Conservation (phyloP, 371 early-diverging fungal genomes). For the Saksenaea oblongispora region DNA sequence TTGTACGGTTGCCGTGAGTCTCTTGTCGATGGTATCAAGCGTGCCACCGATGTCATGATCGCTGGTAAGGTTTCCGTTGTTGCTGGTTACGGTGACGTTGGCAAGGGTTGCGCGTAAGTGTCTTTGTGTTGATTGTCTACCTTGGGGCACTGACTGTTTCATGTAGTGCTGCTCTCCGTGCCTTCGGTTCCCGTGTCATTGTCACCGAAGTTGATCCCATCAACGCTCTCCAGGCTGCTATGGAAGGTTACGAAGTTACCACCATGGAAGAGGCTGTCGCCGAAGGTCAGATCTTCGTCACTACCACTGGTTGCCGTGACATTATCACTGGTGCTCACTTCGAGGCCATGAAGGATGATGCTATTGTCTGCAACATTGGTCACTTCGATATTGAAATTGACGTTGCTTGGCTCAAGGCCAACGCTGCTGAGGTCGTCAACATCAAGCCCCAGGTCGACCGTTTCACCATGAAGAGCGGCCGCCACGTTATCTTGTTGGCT, state of each 20-base stretch:
- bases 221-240: constrained; percentile 97
- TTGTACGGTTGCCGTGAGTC: constrained; percentile 99
- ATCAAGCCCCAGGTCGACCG: constrained; percentile 99
- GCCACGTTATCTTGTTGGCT: constrained; percentile 93
- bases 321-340: constrained; percentile 93
- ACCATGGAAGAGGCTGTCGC: constrained; percentile 93
- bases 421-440: constrained; percentile 82
- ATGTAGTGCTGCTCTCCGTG: constrained; percentile 86
- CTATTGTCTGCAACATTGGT: constrained; percentile 99
- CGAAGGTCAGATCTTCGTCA: constrained; percentile 96
- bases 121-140: no score
- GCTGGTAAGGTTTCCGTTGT: constrained; percentile 98
- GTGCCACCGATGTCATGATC: constrained; percentile 99
- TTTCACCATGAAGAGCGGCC: constrained; percentile 87
- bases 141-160: no score
- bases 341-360: constrained; percentile 91
- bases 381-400: constrained; percentile 99
- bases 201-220: constrained; percentile 98
- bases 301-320: constrained; percentile 98
- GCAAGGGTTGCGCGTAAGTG: constrained; percentile 91
- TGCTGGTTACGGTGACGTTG: constrained; percentile 99
- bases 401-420: constrained; percentile 96
- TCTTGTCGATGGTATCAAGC: constrained; percentile 98
- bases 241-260: constrained; percentile 98
- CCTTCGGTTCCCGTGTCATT: constrained; percentile 97